Percentiles rank a stretch among this genome's conserved stretches.
These are phyloP conservation scores for Phyllostachys edulis DNA, from an alignment of 176 grass and related monocot genomes.

Conservation along the genomic window DNA sequence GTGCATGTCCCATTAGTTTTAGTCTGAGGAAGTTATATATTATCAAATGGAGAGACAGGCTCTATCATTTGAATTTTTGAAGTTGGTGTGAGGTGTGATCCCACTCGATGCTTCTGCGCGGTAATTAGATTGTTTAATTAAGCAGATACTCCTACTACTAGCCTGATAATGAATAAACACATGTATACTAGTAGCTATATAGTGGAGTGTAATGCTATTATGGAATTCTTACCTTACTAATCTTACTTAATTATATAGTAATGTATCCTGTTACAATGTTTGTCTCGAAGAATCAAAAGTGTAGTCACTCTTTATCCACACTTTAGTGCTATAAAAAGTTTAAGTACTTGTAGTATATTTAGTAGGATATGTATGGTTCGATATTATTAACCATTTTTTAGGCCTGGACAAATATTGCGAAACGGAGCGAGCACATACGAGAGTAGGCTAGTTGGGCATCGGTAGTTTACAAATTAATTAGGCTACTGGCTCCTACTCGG, in stretches of 20 bases:
- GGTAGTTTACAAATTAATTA: not conserved
- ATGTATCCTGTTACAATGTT: too few relatives aligned
- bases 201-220: not conserved
- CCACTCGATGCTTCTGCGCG: not conserved
- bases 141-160: not conserved
- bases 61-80: constrained; percentile 29
- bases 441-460: not conserved
- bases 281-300: too few relatives aligned
- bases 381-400: not conserved
- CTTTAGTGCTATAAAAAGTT: not conserved
- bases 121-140: not conserved
- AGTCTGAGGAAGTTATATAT: constrained; percentile 17
- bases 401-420: not conserved
- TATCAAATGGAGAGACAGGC: not conserved
- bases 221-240: not conserved
- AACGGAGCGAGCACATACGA: not conserved
- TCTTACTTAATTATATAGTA: too few relatives aligned
- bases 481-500: not conserved
- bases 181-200: not conserved
- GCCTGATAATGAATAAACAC: not conserved
- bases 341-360: not conserved
- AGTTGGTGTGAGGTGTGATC: constrained; percentile 30
- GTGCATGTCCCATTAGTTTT: not conserved
- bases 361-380: not conserved
- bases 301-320: too few relatives aligned